Evolutionary conservation across 1,139 yeast species (phyloP), one percentile per base, ranked within the genome.

Genomic region (Kodamaea sp.): DNA sequence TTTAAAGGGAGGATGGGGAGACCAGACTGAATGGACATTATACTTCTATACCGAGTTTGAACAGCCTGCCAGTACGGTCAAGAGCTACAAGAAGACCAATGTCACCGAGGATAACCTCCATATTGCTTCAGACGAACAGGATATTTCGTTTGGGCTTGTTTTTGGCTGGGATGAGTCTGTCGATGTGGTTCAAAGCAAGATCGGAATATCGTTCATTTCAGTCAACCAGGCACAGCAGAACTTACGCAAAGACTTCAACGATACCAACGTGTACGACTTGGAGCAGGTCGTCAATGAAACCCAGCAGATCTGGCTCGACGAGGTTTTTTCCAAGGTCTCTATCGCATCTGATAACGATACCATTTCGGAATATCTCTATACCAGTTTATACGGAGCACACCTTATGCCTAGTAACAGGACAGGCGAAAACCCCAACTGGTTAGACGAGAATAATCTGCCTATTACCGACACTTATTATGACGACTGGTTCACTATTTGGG

Each of bases 401-500:
- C 48, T 66, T 26, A 39, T 62, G 36, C 71, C 71, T 2, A 51
- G 67, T 8, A 61, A 64, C 38, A 48, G 59, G 36, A 62, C 70
- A 0, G 71, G 70, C 4, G 64, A 61, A 33, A 61, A 58, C 32
- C 63, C 66, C 7, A 41, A 50, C 21, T 46, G 50, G 50, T 51
- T 55, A 48, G 35, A 48, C 6, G n/a, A n/a, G n/a, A n/a, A n/a
- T n/a, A 35, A 56, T 0, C 21, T 18, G 21, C 21, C 21, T 18
- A 9, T 18, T 7, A 9, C 11, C 11, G 29, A 45, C 4, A 58
- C 62, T 4, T 63, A 62, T 37, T 65, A 64, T 39, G 69, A 64
- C 41, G 70, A 66, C 36, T 66, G 60, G 54, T 63, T 60, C 41
- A 63, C 66, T n/a, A 48, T 66, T 22, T 65, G 72, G 72, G 70